phyloP scores from a whole-genome alignment of 2,329 filamentous ascomycete genomes.

The Colletotrichum zoysiae region DNA sequence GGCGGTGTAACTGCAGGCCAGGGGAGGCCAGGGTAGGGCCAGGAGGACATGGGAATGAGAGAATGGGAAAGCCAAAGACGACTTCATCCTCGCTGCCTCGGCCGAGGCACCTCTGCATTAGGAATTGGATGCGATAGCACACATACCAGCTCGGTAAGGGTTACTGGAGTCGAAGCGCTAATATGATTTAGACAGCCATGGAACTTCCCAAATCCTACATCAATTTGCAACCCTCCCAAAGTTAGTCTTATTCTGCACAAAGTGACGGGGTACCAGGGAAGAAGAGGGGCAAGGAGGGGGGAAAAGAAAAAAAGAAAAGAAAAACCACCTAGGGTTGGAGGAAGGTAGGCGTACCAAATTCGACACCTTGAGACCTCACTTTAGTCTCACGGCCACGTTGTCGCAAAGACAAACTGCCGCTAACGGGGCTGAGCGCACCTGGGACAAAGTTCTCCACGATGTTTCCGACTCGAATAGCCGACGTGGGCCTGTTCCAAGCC shows the following conservation, averaged over 20 bases:
- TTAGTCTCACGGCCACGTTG: not conserved
- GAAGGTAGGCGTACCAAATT: no score
- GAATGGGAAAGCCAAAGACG: constrained; percentile 35
- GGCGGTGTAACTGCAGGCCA: constrained; percentile 6
- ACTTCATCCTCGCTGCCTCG: constrained; percentile 19
- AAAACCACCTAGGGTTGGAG: not conserved
- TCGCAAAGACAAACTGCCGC: not conserved
- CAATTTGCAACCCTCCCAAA: not conserved
- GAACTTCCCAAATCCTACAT: not conserved
- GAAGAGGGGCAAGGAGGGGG: not conserved
- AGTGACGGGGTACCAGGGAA: not conserved
- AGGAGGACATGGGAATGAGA: constrained; percentile 25
- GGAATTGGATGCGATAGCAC: not conserved
- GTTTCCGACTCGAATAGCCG: not conserved
- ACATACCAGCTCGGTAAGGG: not conserved
- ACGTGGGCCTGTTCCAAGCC: not conserved
- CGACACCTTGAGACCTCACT: not conserved
- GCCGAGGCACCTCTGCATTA: not conserved
- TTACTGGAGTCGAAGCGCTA: not conserved
- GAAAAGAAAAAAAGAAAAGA: not conserved
- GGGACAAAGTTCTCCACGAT: constrained; percentile 1
- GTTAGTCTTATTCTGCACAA: not conserved
- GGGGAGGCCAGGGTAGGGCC: constrained; percentile 17
- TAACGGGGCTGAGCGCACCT: not conserved
- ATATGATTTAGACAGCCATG: not conserved